Base-by-base conservation (phyloP, 2,329 filamentous ascomycete species). In the Neonectria coccinea region DNA sequence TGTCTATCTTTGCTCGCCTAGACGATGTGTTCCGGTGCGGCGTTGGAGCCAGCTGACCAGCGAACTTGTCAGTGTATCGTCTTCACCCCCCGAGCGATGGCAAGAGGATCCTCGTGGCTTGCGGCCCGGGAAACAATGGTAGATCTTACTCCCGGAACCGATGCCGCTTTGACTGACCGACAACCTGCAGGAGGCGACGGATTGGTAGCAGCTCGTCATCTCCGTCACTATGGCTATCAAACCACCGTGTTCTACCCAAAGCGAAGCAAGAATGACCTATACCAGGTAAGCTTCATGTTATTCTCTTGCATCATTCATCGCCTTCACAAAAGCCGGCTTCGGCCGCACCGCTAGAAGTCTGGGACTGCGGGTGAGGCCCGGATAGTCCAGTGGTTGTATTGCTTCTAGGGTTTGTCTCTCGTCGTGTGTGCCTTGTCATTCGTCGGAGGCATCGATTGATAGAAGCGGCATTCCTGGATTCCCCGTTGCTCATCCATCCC, bases 221-320 rank as follows among this genome's bases (percentile, higher is more conserved):
- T 99, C 5, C 89, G 88, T 77, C 92, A 97, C 76, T 98, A 97
- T 77, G 95, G 96, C 66, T 99, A 98, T 80, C 87, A 88, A 25
- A 94, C 95, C 4, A 91, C 89, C 9, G 85, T 99, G 48, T 98
- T 96, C 82, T 98, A 97, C 75, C 96, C 96, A 1, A 98, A 98
- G 79, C 88, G 93, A 59, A 90, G 91, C 78, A 96, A 95, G 77
- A 95, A 94, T 70, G 94, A 97, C 53, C 85, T 98, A 4, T 98
- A 97, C 76, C 88, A 92, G 82, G 92, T 93, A 79, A 71, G 79
- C 72, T 8, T 53, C 54, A 48, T 33, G 50, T 52, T 65, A 45
- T 66, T 29, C 55, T 56, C n/a, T 20, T 45, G 33, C 61, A 18
- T 22, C 6, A 29, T 62, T 67, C 66, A 64, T 54, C 51, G 59